Conservation (phyloP, 1,139 yeast species). For the Geotrichum bryndzae region DNA sequence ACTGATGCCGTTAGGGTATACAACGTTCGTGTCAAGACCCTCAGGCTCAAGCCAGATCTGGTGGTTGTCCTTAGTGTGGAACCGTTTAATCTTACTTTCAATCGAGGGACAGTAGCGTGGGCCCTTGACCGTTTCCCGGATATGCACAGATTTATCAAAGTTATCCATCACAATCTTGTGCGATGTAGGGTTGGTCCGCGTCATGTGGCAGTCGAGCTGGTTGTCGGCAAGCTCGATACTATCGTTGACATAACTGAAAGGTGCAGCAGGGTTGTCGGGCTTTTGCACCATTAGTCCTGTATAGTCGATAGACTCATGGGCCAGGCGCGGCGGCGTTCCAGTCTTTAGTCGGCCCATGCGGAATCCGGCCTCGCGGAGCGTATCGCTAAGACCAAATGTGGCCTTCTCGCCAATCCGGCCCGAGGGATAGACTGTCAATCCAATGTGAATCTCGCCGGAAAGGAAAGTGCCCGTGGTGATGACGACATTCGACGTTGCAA, state of each 20-base stretch:
- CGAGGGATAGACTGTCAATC: constrained; percentile 70
- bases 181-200: constrained; percentile 68
- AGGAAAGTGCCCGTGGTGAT: constrained; percentile 95
- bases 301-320: constrained; percentile 65
- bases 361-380: constrained; percentile 72
- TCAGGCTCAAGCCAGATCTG: constrained; percentile 96
- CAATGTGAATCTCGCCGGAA: constrained; percentile 92
- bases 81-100: constrained; percentile 80
- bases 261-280: constrained; percentile 75
- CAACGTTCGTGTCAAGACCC: constrained; percentile 75
- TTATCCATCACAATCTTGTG: constrained; percentile 66
- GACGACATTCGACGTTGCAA: constrained; percentile 63
- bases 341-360: constrained; percentile 86
- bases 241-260: constrained; percentile 85
- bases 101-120: constrained; percentile 97
- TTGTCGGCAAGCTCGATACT: constrained; percentile 45
- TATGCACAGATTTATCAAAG: constrained; percentile 78
- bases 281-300: constrained; percentile 53
- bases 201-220: constrained; percentile 68
- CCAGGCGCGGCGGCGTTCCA: constrained; percentile 92
- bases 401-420: constrained; percentile 94
- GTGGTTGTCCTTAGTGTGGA: constrained; percentile 69
- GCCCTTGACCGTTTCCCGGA: constrained; percentile 89
- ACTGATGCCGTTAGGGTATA: constrained; percentile 94
- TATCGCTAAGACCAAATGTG: constrained; percentile 79